These are phyloP conservation scores for Cochlearia excelsa DNA, from an alignment of 345 rosid genomes.

Conservation along the genomic window DNA sequence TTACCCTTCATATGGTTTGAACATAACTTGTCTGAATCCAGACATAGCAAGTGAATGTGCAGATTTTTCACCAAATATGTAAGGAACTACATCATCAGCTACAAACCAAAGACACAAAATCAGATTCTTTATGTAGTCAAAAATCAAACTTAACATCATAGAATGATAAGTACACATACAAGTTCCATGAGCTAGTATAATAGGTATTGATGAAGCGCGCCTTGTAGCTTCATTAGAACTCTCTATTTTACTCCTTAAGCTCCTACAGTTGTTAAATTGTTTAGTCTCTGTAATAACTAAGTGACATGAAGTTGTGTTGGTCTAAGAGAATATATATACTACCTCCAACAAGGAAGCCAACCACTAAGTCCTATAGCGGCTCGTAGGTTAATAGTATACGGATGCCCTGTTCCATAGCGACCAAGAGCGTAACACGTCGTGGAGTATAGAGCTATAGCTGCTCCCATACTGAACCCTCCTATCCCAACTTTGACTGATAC, in stretches of 20 bases:
- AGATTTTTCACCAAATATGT: conserved; percentile 55
- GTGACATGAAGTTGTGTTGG: conserved; percentile 5
- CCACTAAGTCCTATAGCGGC: conserved; percentile 65
- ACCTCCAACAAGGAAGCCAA: conserved; percentile 75
- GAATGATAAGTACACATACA: conserved; percentile 32
- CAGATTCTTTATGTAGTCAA: conserved; percentile 16
- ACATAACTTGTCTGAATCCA: conserved; percentile 45
- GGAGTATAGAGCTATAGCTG: conserved; percentile 66
- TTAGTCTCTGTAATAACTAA: conserved; percentile 1
- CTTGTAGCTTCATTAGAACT: conserved; percentile 50
- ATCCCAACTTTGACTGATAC: conserved; percentile 54
- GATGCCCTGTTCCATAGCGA: conserved; percentile 49
- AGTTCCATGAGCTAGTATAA: conserved; percentile 56
- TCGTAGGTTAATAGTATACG: conserved; percentile 46
- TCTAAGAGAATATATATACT: neutral
- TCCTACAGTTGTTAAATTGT: conserved; percentile 35
- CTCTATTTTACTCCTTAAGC: conserved; percentile 54
- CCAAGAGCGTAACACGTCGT: conserved; percentile 56
- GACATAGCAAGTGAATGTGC: conserved; percentile 46
- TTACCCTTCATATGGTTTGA: conserved; percentile 37
- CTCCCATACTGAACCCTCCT: conserved; percentile 88
- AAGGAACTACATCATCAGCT: conserved; percentile 70
- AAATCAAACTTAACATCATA: neutral
- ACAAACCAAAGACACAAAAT: conserved; percentile 26
- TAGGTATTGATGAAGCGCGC: conserved; percentile 57